Evolutionary conservation across 78 protist species (phyloP).

Genomic region (slime mould (Dictyostelium discoideum)): DNA sequence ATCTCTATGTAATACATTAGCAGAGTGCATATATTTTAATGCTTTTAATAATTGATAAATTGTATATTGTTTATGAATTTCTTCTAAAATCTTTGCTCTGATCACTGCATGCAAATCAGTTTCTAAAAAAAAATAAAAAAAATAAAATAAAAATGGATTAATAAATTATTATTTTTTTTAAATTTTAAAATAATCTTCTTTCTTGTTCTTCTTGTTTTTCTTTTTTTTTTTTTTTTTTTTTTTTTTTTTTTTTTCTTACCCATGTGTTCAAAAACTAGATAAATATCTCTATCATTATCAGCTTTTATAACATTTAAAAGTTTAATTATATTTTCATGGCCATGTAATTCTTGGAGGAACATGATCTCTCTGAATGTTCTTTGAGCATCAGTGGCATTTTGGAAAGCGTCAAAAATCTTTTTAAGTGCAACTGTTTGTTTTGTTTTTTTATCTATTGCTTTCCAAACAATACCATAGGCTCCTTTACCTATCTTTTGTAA

Average conservation of each 20-base stretch:
- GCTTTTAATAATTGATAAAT: conserved; percentile 97
- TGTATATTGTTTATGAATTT: conserved; percentile 97
- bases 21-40: conserved; percentile 96
- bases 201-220: too few species aligned
- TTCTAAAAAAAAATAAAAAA: conserved; percentile 65
- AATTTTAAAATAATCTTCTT: not conserved
- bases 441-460: conserved; percentile 91
- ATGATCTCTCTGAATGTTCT: conserved; percentile 98
- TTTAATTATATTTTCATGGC: conserved; percentile 95
- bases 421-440: conserved; percentile 96
- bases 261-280: conserved; percentile 97
- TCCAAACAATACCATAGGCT: conserved; percentile 99
- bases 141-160: not conserved
- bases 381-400: conserved; percentile 99
- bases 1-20: conserved; percentile 96
- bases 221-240: not conserved
- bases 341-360: conserved; percentile 94
- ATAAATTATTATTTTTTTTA: not conserved
- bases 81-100: conserved; percentile 97
- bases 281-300: conserved; percentile 98
- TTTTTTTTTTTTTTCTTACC: conserved; percentile 25
- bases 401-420: conserved; percentile 99
- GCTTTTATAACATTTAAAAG: conserved; percentile 95
- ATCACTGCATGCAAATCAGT: conserved; percentile 99
- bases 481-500: conserved; percentile 94